Percentiles rank a stretch among this genome's conserved stretches.
Evolutionary conservation across 1,284 basidiomycete genomes (phyloP).

Genomic region (Entoloma clypeatum): DNA sequence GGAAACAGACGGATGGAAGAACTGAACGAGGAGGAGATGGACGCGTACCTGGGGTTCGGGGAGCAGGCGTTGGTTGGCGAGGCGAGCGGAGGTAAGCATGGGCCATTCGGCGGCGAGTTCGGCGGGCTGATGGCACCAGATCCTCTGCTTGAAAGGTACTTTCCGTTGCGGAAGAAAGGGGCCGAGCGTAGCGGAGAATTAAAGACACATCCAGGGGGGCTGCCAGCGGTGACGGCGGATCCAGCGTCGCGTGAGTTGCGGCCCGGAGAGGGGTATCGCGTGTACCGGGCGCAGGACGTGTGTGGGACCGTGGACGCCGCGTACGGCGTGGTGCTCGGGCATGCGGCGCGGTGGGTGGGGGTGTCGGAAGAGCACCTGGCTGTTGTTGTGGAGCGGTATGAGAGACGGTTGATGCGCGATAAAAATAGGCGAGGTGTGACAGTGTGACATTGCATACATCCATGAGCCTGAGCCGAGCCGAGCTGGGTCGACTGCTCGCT

Average conservation of each 20-base stretch:
- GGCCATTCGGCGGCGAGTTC: constrained; percentile 8
- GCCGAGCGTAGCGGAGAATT: constrained; percentile 3
- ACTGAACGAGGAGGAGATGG: constrained; percentile 50
- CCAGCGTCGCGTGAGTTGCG: constrained; percentile 26
- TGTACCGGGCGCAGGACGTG: constrained; percentile 57
- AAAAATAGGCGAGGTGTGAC: constrained; percentile 2
- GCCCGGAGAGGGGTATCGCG: constrained; percentile 54
- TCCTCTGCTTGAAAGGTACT: constrained; percentile 38
- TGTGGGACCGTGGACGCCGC: constrained; percentile 52
- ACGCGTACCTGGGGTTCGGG: constrained; percentile 68
- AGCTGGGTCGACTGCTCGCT: too few species aligned
- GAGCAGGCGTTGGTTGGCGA: constrained; percentile 41
- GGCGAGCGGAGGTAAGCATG: constrained; percentile 17
- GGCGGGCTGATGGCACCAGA: constrained; percentile 19
- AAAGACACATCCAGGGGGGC: constrained; percentile 4
- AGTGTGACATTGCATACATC: constrained; percentile 10
- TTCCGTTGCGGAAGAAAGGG: constrained; percentile 32
- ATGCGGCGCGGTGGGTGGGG: constrained; percentile 50
- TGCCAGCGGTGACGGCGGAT: constrained; percentile 11
- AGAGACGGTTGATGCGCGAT: constrained; percentile 45
- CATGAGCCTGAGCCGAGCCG: too few species aligned
- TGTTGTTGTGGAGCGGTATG: constrained; percentile 54
- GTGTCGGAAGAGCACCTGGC: constrained; percentile 47
- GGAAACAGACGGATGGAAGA: constrained; percentile 51
- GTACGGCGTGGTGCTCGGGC: constrained; percentile 44